Base-by-base conservation (phyloP, 2,329 filamentous ascomycete genomes). In the Pseudogymnoascus sp. region DNA sequence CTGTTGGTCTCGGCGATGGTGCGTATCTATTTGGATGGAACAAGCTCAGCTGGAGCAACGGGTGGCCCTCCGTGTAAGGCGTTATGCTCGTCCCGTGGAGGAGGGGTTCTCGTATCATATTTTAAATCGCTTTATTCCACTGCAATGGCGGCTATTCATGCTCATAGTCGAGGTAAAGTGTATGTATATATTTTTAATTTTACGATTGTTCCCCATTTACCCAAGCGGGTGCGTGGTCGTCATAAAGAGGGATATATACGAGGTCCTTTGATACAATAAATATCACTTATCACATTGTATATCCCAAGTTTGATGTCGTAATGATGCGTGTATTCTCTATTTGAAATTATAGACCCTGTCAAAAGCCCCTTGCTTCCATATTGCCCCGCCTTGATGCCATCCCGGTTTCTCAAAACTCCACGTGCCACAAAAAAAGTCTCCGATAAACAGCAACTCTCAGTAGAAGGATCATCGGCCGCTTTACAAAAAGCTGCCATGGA, bases 1-100 rank as follows among this genome's bases (percentile, higher is more conserved):
- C 72, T 1, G 76, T 83, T 64, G 81, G 82, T 1, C 78, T 82
- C 61, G 76, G 71, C 0, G 80, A 84, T 68, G 73, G 72, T 1
- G 65, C 77, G 37, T 77, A 78, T 58, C 68, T 73, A 27, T 79
- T 80, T 67, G 78, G 78, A 5, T 79, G 77, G 76, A 80, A 80
- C 62, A 64, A 61, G 5, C 68, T 80, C 37, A 71, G 71, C 40
- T 80, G 76, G 68, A 74, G 71, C 8, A 70, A 68, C 40, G 78
- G 78, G 9, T 80, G 78, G 78, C 78, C 78, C 2, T 68, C 71
- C 1, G 73, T 79, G 0, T 76, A 68, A 64, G 52, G 3, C 6
- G 4, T 1, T 31, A n/a, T 15, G 2, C 12, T 27, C 9, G 8
- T 31, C 13, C 31, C 45, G 25, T 2, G 42, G 27, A 27, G 25